Conservation (phyloP, 306 rosid genomes). For the Elaeagnus macrophylla region DNA sequence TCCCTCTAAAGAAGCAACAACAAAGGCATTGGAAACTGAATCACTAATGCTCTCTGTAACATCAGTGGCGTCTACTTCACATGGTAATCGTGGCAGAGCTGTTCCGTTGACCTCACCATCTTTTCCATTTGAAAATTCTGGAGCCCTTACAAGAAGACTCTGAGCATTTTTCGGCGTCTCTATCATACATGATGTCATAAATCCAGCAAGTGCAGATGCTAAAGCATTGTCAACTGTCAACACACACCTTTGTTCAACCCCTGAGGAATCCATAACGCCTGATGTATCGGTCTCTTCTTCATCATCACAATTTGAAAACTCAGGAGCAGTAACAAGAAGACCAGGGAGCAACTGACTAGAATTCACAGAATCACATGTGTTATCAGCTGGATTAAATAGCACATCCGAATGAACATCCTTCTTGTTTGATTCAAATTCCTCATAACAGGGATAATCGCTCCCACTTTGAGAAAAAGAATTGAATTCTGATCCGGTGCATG, state of each 20-base stretch:
- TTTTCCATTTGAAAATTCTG: slow-evolving; percentile 48
- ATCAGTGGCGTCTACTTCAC: slow-evolving; percentile 17
- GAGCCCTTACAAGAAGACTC: slow-evolving; percentile 37
- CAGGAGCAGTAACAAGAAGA: slow-evolving; percentile 77
- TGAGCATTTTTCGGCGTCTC: slow-evolving; percentile 31
- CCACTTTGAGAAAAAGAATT: slow-evolving; percentile 33
- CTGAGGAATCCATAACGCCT: slow-evolving; percentile 17
- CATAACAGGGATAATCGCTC: slow-evolving; percentile 23
- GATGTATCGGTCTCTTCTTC: slow-evolving; percentile 32
- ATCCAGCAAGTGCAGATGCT: slow-evolving; percentile 72
- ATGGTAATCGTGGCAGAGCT: slow-evolving; percentile 15
- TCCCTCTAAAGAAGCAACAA: slow-evolving; percentile 17
- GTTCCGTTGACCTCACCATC: slow-evolving; percentile 24
- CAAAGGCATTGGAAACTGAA: slow-evolving; percentile 15
- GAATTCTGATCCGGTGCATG: slow-evolving; percentile 42
- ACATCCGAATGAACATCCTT: slow-evolving; percentile 28
- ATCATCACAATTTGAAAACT: slow-evolving; percentile 55
- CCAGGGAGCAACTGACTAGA: slow-evolving; percentile 42
- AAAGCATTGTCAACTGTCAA: slow-evolving; percentile 66
- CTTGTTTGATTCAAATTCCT: slow-evolving; percentile 25
- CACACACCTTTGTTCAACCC: slow-evolving; percentile 33
- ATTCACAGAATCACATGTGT: slow-evolving; percentile 27
- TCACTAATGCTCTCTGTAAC: slow-evolving; percentile 15
- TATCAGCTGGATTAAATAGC: slow-evolving; percentile 19
- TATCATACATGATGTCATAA: slow-evolving; percentile 40